Percentiles rank a stretch among this genome's conserved stretches.
These are phyloP conservation scores for Notholithocarpus densiflorus DNA, from an alignment of 306 rosid genomes.

Conservation along the genomic window DNA sequence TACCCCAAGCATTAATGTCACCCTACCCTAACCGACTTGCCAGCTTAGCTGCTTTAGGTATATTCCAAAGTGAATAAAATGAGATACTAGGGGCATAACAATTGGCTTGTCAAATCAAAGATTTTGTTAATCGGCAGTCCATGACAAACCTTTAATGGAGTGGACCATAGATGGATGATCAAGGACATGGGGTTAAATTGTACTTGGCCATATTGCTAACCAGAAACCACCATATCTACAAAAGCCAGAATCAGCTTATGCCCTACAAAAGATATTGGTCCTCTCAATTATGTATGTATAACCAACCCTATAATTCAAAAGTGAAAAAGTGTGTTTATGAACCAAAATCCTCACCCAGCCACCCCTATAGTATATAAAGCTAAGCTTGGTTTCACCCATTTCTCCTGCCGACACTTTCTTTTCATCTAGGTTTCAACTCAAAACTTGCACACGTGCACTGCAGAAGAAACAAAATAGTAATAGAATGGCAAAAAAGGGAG, in stretches of 20 bases:
- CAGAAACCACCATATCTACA: conserved; percentile 6
- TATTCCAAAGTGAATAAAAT: neutral
- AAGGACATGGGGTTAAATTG: neutral
- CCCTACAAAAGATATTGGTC: conserved; percentile 27
- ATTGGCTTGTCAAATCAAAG: conserved; percentile 22
- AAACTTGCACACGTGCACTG: neutral
- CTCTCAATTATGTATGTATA: conserved; percentile 15
- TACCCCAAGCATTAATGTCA: neutral
- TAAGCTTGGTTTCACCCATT: conserved; percentile 17
- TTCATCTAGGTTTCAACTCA: neutral
- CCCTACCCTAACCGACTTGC: neutral
- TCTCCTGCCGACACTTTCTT: conserved; percentile 56
- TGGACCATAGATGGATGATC: conserved; percentile 27
- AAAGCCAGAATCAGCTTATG: conserved; percentile 21
- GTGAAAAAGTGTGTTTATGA: conserved; percentile 4
- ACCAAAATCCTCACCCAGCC: conserved; percentile 31
- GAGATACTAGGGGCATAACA: neutral
- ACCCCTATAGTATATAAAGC: neutral
- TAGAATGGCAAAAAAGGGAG: neutral
- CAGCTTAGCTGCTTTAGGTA: neutral
- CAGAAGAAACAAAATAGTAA: neutral
- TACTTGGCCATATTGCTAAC: conserved; percentile 12
- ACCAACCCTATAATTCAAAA: conserved; percentile 5
- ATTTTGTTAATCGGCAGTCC: neutral
- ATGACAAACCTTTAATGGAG: conserved; percentile 2